Base-by-base conservation (phyloP, 1,139 yeast species). In the Zygoascus hellenicus region DNA sequence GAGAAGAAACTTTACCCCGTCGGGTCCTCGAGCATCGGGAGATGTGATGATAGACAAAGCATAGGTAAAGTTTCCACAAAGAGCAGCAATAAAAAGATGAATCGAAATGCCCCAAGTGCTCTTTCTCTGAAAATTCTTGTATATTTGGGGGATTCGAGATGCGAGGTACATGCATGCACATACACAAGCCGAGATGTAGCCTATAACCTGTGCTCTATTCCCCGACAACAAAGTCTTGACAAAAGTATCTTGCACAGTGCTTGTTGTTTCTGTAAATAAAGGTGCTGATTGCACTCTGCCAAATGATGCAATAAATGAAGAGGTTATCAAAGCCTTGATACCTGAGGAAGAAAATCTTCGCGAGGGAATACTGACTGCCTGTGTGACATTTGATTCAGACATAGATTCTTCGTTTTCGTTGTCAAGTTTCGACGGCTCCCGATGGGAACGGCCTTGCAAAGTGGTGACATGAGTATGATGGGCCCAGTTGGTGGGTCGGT, bases 81-180 rank as follows among this genome's bases (percentile, higher is more conserved):
- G 70, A 0, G 96, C 95, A 16, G 94, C 81, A 3, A 78, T 76
- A 61, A 92, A 88, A 32, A 90, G 71, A 49, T 86, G 67, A 30
- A 94, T 83, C 1, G 96, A 83, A 1, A 89, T 71, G 2, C 97
- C 97, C 38, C 81, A 82, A 0, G 95, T 92, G 3, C 96, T 83
- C 59, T 83, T 82, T 42, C 95, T 71, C 51, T 70, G 62, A 62
- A 80, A 81, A 66, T 90, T 90, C 58, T 85, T 86, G 62, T 75
- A 69, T 41, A 90, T 68, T 61, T 90, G 98, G 0, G 98, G 98
- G 46, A 89, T 69, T 53, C 98, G 72, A 2, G 96, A 87, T 9
- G 79, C 67, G 49, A 89, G 74, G 61, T 92, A 90, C 46, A 87
- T 79, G 7, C 67, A 58, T 0, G 96, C 87, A 55, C 96, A 88